phyloP scores from a whole-genome alignment of 176 grass and related monocot species.

The Secale cereale region DNA sequence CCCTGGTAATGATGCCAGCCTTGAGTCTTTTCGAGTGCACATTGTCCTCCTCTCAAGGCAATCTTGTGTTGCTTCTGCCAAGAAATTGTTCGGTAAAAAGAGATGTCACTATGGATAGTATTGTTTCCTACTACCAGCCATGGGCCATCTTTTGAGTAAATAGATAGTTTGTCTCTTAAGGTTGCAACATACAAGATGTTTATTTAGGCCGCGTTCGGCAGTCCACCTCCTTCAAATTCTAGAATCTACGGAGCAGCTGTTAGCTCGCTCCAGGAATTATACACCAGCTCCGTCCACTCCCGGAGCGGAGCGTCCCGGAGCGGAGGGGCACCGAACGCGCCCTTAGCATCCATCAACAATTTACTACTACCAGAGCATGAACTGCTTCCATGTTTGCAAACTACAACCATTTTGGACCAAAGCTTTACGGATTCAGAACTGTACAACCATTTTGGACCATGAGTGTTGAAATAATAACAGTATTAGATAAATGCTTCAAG shows the following conservation, averaged over 20 bases:
- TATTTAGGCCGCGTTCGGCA: no score
- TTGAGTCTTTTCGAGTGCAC: conserved; percentile 48
- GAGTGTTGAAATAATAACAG: background rate
- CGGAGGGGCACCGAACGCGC: no score
- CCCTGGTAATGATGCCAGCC: conserved; percentile 46
- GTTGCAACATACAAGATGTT: background rate
- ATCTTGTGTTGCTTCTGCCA: conserved; percentile 32
- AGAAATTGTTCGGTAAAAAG: conserved; percentile 35
- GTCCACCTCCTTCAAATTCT: no score
- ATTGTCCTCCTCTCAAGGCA: conserved; percentile 33
- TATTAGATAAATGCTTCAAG: background rate
- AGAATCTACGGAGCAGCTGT: no score
- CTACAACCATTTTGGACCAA: background rate
- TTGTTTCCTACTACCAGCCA: conserved; percentile 3
- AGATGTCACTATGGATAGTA: conserved; percentile 25
- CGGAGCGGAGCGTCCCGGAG: no score
- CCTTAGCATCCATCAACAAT: background rate
- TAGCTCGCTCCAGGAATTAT: no score
- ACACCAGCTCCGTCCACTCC: no score
- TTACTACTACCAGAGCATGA: background rate
- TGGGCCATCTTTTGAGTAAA: conserved; percentile 30
- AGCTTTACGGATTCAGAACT: background rate
- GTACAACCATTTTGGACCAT: no score
- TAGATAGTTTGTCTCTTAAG: conserved; percentile 27
- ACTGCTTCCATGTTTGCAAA: background rate